Percentiles rank a stretch among this genome's conserved stretches.
Evolutionary conservation across 2,329 filamentous ascomycete species (phyloP).

Genomic region (Botrytis porri): DNA sequence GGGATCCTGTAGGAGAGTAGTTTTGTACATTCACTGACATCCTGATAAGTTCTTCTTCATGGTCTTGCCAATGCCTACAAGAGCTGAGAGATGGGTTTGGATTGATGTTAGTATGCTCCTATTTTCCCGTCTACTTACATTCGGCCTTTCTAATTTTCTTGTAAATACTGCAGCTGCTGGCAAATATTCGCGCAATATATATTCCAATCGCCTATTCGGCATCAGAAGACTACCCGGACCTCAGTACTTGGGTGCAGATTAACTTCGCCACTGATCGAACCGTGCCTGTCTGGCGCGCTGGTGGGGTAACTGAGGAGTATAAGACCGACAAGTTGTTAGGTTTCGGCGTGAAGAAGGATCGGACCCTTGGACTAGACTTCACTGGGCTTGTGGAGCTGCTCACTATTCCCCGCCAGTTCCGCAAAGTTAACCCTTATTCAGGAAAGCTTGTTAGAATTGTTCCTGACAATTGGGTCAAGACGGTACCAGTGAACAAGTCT

Average conservation of each 20-base stretch:
- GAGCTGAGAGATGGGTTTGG: too few species aligned
- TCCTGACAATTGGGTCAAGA: neutral
- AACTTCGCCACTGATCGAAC: conserved; percentile 2
- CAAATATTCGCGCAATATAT: neutral
- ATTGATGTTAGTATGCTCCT: too few species aligned
- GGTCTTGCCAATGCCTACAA: too few species aligned
- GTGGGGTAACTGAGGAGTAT: neutral
- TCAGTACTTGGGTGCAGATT: neutral
- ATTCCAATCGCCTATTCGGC: neutral
- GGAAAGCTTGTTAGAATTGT: conserved; percentile 1
- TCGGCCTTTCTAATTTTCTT: too few species aligned
- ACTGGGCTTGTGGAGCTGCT: neutral
- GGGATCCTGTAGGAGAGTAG: too few species aligned
- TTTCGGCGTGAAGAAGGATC: neutral
- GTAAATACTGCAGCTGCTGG: neutral
- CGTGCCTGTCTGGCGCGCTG: neutral
- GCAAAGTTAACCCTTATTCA: conserved; percentile 1
- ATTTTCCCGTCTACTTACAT: too few species aligned
- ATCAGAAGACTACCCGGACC: neutral
- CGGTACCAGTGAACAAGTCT: neutral
- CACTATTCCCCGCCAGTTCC: neutral
- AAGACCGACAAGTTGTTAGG: neutral
- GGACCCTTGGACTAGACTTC: neutral
- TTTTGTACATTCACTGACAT: too few species aligned
- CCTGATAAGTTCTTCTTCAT: too few species aligned